Base-by-base conservation (phyloP, 2,329 filamentous ascomycete genomes). In the Penicillium glabrum region DNA sequence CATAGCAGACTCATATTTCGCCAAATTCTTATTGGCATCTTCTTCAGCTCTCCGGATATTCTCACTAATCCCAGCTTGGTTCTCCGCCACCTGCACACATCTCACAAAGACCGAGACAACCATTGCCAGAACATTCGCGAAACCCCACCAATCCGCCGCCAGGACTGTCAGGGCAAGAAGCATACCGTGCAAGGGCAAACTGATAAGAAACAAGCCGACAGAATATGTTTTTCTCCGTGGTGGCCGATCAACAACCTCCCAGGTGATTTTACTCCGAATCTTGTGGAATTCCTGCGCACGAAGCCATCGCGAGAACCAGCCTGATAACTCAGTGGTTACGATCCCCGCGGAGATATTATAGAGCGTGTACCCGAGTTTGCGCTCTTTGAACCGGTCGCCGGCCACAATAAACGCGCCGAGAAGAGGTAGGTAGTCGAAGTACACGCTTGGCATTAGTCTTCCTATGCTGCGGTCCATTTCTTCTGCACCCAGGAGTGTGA, bases 401-500 rank as follows among this genome's bases (percentile, higher is more conserved):
- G 54, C 47, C 4, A 56, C 49, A 3, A 56, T 16, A 24, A 56
- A 56, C 8, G 54, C 54, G 3, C 54, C 54, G 8, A 56, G 41
- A 24, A 51, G 29, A 10, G 54, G 54, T 21, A 56, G 35, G 26
- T 56, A 59, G 45, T 59, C 57, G 3, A 59, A 44, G 21, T 59
- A 59, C 3, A 51, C 33, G 37, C 57, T 59, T 3, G 57, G 53
- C 41, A 59, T 51, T 4, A 59, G 39, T 26, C 57, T 39, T 29
- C 57, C 57, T 10, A 59, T 56, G 27, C 53, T 56, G 19, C 49
- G 53, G 24, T 59, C 53, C 57, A 59, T 59, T 31, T 59, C 57
- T 14, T 59, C 57, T n/a, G 49, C 57, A 8, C 57, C 57, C 2
- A 59, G 46, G 33, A 59, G 57, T 19, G 57, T 59, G 39, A 59